A percentile compares a stretch with the other conserved stretches of the same genome.
These are phyloP conservation scores for Coemansia sp. DNA, from an alignment of 192 early-diverging fungal genomes.

Conservation along the genomic window DNA sequence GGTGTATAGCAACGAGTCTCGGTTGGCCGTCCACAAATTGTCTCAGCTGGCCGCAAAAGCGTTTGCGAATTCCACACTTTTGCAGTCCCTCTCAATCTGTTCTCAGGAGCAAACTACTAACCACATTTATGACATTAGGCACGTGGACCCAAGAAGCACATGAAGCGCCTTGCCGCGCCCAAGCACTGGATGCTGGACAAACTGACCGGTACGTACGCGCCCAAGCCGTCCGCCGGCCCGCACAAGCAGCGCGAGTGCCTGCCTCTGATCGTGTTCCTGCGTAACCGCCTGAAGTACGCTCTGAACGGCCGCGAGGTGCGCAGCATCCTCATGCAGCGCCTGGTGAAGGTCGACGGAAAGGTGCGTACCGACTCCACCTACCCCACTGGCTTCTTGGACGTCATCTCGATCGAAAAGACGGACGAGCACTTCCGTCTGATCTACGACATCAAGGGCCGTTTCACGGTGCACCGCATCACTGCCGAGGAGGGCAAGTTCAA, in stretches of 20 bases:
- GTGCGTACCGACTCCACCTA: slow-evolving; percentile 94
- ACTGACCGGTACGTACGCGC: slow-evolving; percentile 94
- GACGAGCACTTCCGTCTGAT: slow-evolving; percentile 99
- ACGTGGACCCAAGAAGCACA: slow-evolving; percentile 99
- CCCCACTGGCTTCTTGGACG: slow-evolving; percentile 96
- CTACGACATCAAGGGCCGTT: slow-evolving; percentile 99
- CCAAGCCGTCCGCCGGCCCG: slow-evolving; percentile 94
- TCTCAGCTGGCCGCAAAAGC: too few relatives aligned
- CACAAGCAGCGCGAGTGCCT: slow-evolving; percentile 99
- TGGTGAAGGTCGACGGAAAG: slow-evolving; percentile 99
- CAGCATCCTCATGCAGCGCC: slow-evolving; percentile 95
- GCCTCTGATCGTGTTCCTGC: slow-evolving; percentile 96
- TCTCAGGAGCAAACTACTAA: background rate
- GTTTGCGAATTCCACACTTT: too few relatives aligned
- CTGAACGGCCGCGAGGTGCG: slow-evolving; percentile 96
- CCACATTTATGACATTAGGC: slow-evolving; percentile 25
- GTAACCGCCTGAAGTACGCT: slow-evolving; percentile 99
- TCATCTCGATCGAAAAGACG: slow-evolving; percentile 67
- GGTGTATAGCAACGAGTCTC: too few relatives aligned
- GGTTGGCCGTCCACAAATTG: too few relatives aligned
- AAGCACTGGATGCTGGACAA: slow-evolving; percentile 99
- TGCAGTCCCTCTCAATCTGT: too few relatives aligned
- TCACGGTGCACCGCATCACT: slow-evolving; percentile 98
- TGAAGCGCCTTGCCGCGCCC: slow-evolving; percentile 98
- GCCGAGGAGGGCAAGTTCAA: slow-evolving; percentile 99